Percentiles rank a stretch among this genome's conserved stretches.
These are phyloP conservation scores for Clathrus columnatus DNA, from an alignment of 768 basidiomycete genomes.

Conservation along the genomic window DNA sequence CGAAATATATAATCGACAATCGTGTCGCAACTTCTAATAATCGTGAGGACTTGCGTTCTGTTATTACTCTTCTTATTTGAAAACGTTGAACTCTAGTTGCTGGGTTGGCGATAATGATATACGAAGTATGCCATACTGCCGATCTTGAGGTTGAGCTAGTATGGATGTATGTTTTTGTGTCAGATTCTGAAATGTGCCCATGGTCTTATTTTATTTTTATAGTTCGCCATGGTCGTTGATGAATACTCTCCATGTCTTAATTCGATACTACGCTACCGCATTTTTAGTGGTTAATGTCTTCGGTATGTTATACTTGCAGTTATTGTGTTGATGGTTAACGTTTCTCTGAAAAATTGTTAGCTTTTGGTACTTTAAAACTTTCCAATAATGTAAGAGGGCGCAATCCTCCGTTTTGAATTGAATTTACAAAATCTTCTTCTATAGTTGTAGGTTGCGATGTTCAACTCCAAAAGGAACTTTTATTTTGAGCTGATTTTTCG, in stretches of 20 bases:
- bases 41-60: neutral
- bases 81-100: neutral
- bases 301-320: neutral
- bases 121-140: neutral
- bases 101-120: neutral
- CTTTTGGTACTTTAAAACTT: neutral
- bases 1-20: neutral
- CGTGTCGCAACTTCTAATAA: neutral
- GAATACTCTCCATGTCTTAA: neutral
- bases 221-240: neutral
- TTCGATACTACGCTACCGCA: conserved; percentile 1
- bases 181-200: neutral
- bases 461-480: neutral
- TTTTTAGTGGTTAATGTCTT: neutral
- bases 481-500: neutral
- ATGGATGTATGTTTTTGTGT: neutral
- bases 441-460: neutral
- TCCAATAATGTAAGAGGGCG: neutral
- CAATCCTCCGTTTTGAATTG: neutral
- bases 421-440: neutral
- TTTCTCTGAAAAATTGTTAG: neutral
- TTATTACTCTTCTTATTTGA: neutral
- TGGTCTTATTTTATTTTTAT: neutral
- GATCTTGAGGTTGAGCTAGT: neutral
- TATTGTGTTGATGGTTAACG: neutral